Base-by-base conservation (phyloP, 176 grass and related monocot genomes). In the Triticum aestivum region DNA sequence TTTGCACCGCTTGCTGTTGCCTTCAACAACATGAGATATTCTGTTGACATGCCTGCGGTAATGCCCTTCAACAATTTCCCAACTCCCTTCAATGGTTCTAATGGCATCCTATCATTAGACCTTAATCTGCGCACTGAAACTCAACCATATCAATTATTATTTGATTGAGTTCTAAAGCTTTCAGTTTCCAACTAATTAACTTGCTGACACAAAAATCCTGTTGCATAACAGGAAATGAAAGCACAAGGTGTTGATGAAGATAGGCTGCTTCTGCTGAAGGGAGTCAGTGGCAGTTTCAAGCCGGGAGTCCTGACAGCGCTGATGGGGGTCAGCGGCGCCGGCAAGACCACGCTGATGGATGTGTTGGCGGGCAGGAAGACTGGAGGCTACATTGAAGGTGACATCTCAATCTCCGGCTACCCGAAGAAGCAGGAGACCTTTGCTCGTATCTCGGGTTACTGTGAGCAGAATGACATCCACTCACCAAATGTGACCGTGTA, bases 391-490 rank as follows among this genome's bases (percentile, higher is more conserved):
- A 91, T 93, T 6, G 91, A 93, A 73, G 91, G 91, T 39, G 79
- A 88, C 68, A 93, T 93, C 30, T 79, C 85, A 21, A 93, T 93
- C 35, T 93, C 91, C 0, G 91, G 88, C 15, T 93, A 93, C 59
- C 86, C 89, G 2, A 93, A 93, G 83, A 93, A 93, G 33, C 91
- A 93, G 70, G 86, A 93, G 44, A 91, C 91, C 49, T 93, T 93
- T 0, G 91, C 88, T 70, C 89, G 91, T 17, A 58, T 93, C 52
- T 93, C 91, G 2, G 91, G 88, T 45, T 93, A 93, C 54, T 93
- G 91, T 45, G 91, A 93, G 45, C 91, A 93, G 78, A 91, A 93
- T 75, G 91, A 93, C 77, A 93, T 93, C 70, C 91, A 93, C 78
- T 93, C 88, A 38, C 91, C 91, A 67, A 85, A 93, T 65, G 79